phyloP scores from a whole-genome alignment of 2,329 filamentous ascomycete species.

The Fusarium acutatum region DNA sequence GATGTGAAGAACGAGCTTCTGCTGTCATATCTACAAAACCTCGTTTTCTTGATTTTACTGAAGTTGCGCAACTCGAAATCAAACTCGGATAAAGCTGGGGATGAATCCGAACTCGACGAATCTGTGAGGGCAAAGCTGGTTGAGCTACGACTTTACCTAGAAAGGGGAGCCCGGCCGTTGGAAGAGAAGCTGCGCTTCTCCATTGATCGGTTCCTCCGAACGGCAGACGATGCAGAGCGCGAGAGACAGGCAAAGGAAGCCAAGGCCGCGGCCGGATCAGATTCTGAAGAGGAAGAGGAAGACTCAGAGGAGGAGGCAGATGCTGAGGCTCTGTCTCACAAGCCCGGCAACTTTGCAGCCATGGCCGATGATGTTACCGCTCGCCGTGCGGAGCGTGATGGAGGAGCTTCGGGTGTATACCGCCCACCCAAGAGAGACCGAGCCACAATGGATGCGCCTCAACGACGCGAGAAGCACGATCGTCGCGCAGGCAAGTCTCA shows the following conservation, averaged over 20 bases:
- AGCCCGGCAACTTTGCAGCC: conserved; percentile 40
- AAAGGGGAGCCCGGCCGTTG: conserved; percentile 88
- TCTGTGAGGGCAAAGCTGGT: conserved; percentile 86
- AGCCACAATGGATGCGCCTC: conserved; percentile 79
- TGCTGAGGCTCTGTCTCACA: conserved; percentile 40
- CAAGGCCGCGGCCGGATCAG: conserved; percentile 38
- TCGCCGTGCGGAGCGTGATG: conserved; percentile 41
- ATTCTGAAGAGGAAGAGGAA: conserved; percentile 44
- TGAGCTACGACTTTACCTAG: conserved; percentile 89
- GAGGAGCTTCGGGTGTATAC: conserved; percentile 75
- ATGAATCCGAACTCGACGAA: conserved; percentile 61
- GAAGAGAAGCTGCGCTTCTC: conserved; percentile 94
- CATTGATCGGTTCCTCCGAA: conserved; percentile 91
- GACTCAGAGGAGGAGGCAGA: conserved; percentile 50
- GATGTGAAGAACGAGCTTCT: conserved; percentile 98
- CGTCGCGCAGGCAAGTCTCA: conserved; percentile 76
- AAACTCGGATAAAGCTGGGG: conserved; percentile 37
- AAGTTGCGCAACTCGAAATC: conserved; percentile 71
- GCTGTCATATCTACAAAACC: conserved; percentile 92
- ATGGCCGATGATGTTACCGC: conserved; percentile 47
- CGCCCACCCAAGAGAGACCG: conserved; percentile 88
- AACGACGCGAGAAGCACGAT: conserved; percentile 66
- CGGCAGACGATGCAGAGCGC: conserved; percentile 77
- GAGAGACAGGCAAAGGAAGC: conserved; percentile 49
- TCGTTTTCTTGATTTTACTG: conserved; percentile 85